phyloP scores from a whole-genome alignment of 2,329 filamentous ascomycete species.

The Chaetomium strumarium region DNA sequence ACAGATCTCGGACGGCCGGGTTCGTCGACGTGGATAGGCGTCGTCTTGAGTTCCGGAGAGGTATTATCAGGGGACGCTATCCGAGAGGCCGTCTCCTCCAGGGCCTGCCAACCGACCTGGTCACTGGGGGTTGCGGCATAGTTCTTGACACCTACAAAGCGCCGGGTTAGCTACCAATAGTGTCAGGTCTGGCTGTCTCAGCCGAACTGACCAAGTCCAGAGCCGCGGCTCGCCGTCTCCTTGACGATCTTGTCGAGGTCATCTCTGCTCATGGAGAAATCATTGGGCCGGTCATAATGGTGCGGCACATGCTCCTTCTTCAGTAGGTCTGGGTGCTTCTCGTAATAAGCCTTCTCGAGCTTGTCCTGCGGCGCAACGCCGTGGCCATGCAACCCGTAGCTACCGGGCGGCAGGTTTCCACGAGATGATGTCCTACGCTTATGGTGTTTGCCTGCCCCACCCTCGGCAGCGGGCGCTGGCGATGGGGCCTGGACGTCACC shows the following conservation, averaged over 20 bases:
- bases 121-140: conserved; percentile 76
- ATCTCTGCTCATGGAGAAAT: conserved; percentile 83
- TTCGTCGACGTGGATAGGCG: conserved; percentile 71
- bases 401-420: conserved; percentile 70
- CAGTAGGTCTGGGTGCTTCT: conserved; percentile 79
- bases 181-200: background rate
- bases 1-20: conserved; percentile 42
- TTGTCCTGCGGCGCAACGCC: conserved; percentile 69
- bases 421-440: conserved; percentile 66
- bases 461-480: conserved; percentile 53
- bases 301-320: conserved; percentile 64
- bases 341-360: conserved; percentile 86
- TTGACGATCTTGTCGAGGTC: conserved; percentile 87
- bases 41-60: conserved; percentile 37
- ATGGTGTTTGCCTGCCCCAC: conserved; percentile 46
- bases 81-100: conserved; percentile 75
- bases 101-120: conserved; percentile 82
- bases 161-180: conserved; percentile 5
- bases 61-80: conserved; percentile 62
- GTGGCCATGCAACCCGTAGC: conserved; percentile 89
- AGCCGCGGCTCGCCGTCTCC: conserved; percentile 54
- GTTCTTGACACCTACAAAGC: conserved; percentile 52
- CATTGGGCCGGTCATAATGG: conserved; percentile 51
- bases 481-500: conserved; percentile 96
- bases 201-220: conserved; percentile 43